Evolutionary conservation across 257 asterid species (phyloP), one percentile per base, ranked within the genome.

Genomic region (Plantago elongata): DNA sequence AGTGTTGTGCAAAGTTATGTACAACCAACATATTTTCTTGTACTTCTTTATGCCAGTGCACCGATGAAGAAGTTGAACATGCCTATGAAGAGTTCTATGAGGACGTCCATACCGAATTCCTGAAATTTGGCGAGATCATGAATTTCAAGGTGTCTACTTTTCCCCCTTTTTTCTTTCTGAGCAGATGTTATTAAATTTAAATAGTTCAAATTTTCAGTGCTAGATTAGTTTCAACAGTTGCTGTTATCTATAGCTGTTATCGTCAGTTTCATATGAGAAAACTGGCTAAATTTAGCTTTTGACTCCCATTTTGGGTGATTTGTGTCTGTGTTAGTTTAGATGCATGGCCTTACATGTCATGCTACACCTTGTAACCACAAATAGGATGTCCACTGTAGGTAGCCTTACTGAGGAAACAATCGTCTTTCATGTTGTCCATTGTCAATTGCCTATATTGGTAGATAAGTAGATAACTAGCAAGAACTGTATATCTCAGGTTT

Each of bases 101-200:
- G 83, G 97, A 92, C 60, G 99, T 92, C 64, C 99, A 92, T 74
- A 89, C 99, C 13, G 97, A 92, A 69, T 89, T 92, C 72, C 78
- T 89, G 86, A 92, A 89, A 75, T 92, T 84, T 44, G 99, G 99
- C 66, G 99, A 86, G 79, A 79, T 92, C 57, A 73, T 89, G 46
- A 92, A 92, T 83, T 86, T 92, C 82, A 92, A 92, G 99, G 99
- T 92, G 79, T 45, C 54, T 34, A 50, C 49, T 62, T 59, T 11
- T 70, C 50, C 60, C 63, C 47, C n/a, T n/a, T 54, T 54, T n/a
- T 4, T 7, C 45, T 60, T 44, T 7, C 45, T 11, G 9, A 34
- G 40, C 8, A 34, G 8, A 4, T 34, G 8, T 34, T 51, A 22
- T 54, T n/a, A 27, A 17, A 13, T 9, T 29, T 17, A 63, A 34